These are phyloP conservation scores for Fusarium sp. DNA, from an alignment of 2,329 filamentous ascomycete species.

Conservation along the genomic window DNA sequence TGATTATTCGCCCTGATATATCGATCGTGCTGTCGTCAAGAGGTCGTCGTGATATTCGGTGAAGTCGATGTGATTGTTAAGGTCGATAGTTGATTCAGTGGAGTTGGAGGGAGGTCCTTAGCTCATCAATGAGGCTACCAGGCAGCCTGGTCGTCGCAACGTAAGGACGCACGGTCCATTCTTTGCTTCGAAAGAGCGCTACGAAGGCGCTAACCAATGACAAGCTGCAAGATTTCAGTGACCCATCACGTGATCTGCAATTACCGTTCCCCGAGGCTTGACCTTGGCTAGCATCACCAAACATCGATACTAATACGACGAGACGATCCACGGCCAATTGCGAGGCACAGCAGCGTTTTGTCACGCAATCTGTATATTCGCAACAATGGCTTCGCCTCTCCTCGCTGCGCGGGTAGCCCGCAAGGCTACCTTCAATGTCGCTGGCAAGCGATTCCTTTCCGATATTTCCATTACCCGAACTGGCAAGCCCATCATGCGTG, in stretches of 20 bases:
- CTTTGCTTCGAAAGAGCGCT: neutral
- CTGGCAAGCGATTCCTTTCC: constrained; percentile 72
- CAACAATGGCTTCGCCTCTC: constrained; percentile 71
- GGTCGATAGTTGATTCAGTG: constrained; percentile 40
- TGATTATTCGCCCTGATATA: neutral
- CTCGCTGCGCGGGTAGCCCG: constrained; percentile 69
- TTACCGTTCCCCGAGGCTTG: constrained; percentile 47
- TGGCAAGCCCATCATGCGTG: constrained; percentile 92
- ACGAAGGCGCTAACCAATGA: constrained; percentile 25
- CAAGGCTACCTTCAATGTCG: constrained; percentile 62
- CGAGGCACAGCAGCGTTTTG: constrained; percentile 52
- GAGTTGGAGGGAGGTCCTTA: constrained; percentile 44
- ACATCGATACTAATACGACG: constrained; percentile 43
- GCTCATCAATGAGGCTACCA: constrained; percentile 56
- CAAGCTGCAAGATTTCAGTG: constrained; percentile 42
- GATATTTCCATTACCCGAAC: constrained; percentile 96
- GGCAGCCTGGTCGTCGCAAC: constrained; percentile 58
- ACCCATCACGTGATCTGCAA: constrained; percentile 48
- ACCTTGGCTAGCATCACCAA: constrained; percentile 47
- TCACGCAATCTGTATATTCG: constrained; percentile 49
- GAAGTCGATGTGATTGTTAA: constrained; percentile 21
- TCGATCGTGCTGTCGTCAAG: constrained; percentile 5
- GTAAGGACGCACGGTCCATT: constrained; percentile 46
- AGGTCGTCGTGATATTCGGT: constrained; percentile 7
- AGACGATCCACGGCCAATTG: constrained; percentile 51